A percentile compares a stretch with the other conserved stretches of the same genome.
These are phyloP conservation scores for Canariomyces notabilis DNA, from an alignment of 2,329 filamentous ascomycete genomes.

Conservation along the genomic window DNA sequence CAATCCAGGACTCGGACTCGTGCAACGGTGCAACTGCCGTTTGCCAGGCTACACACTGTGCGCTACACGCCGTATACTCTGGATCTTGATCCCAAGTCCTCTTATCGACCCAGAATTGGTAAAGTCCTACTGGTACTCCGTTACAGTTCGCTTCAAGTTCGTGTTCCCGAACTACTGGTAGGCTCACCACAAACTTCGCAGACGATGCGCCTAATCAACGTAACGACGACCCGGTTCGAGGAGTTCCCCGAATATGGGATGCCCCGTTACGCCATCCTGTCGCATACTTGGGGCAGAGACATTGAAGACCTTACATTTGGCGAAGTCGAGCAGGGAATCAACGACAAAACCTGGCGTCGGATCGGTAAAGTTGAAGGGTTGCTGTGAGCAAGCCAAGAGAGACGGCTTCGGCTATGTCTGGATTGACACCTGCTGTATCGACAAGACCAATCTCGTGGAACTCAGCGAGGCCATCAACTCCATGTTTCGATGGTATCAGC, in stretches of 20 bases:
- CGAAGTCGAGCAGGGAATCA: background rate
- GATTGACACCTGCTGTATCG: constrained; percentile 11
- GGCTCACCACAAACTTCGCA: too few relatives aligned
- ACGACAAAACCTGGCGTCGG: background rate
- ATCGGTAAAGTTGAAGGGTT: background rate
- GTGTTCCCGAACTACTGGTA: too few relatives aligned
- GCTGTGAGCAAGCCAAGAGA: constrained; percentile 2
- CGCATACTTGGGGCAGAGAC: constrained; percentile 4
- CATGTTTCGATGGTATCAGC: constrained; percentile 10
- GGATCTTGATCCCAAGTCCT: too few relatives aligned
- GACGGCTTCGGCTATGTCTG: constrained; percentile 4
- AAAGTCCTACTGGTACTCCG: too few relatives aligned
- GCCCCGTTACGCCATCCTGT: constrained; percentile 6
- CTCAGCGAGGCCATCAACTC: constrained; percentile 8
- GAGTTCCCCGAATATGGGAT: background rate
- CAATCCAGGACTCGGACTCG: too few relatives aligned
- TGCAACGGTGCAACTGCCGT: too few relatives aligned
- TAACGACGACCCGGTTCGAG: background rate
- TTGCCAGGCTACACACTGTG: too few relatives aligned
- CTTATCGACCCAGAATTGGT: too few relatives aligned
- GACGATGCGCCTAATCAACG: constrained; percentile 4
- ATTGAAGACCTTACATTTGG: background rate
- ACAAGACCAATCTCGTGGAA: constrained; percentile 2
- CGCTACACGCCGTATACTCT: too few relatives aligned
- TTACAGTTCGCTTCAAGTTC: too few relatives aligned